Evolutionary conservation across 495 filamentous ascomycete genomes (phyloP).

Genomic region (Talaromyces thailandensis): DNA sequence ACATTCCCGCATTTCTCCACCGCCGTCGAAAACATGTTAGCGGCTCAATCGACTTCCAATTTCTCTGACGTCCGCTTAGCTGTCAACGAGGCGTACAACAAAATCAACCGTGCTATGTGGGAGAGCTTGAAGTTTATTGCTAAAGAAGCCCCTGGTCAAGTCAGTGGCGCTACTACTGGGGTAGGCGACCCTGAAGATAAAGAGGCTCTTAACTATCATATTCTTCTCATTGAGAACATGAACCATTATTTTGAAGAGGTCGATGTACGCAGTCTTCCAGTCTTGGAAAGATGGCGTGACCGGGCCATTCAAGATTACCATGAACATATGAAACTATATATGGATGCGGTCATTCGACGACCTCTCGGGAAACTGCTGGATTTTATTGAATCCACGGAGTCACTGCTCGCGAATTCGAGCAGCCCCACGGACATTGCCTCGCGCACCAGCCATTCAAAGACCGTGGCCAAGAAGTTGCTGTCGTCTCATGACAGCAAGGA

Average conservation of each 20-base stretch:
- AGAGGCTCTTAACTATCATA: conserved; percentile 91
- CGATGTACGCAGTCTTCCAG: conserved; percentile 59
- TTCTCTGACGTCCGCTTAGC: conserved; percentile 59
- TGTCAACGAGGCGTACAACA: conserved; percentile 79
- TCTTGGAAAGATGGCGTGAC: conserved; percentile 72
- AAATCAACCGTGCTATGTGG: conserved; percentile 93
- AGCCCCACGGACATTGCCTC: conserved; percentile 48
- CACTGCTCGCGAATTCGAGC: conserved; percentile 42
- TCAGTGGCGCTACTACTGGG: conserved; percentile 39
- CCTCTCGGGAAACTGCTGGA: conserved; percentile 86
- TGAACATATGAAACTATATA: conserved; percentile 84
- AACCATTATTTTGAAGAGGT: conserved; percentile 93
- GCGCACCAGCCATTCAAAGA: conserved; percentile 69
- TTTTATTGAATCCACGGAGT: conserved; percentile 76
- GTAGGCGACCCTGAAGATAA: conserved; percentile 78
- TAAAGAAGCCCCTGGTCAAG: conserved; percentile 69
- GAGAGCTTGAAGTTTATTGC: conserved; percentile 93
- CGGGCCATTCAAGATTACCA: conserved; percentile 67
- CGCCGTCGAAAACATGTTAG: conserved; percentile 75
- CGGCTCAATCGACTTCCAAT: conserved; percentile 37
- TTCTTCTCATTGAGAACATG: conserved; percentile 97
- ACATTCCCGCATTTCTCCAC: conserved; percentile 80
- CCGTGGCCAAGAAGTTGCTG: conserved; percentile 75
- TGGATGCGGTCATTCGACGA: conserved; percentile 77
- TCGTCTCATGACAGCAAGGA: conserved; percentile 72